Evolutionary conservation across 108 stramenopile genomes (phyloP).

Genomic region (Hondaea fermentalgiana): DNA sequence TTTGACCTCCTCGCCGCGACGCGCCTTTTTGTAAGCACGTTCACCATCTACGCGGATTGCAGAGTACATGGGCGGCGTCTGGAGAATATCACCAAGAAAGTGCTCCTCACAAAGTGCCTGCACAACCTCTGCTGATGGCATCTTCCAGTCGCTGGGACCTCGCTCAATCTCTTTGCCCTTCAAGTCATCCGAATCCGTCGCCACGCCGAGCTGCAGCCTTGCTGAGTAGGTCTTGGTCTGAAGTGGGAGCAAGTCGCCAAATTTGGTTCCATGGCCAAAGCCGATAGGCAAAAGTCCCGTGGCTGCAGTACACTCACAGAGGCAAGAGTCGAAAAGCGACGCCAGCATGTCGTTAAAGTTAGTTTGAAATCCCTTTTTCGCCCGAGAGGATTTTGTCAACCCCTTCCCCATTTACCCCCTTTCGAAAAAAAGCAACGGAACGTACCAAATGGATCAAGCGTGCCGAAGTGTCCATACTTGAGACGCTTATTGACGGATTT

Average conservation of each 20-base stretch:
- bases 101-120: neutral
- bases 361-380: too few relatives aligned
- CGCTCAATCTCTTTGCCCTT: neutral
- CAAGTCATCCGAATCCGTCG: neutral
- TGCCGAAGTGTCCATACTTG: neutral
- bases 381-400: too few relatives aligned
- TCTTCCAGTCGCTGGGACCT: neutral
- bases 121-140: neutral
- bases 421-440: too few relatives aligned
- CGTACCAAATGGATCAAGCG: neutral
- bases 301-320: neutral
- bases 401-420: too few relatives aligned
- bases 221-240: neutral
- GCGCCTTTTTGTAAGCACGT: neutral
- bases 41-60: neutral
- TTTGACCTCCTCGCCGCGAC: neutral
- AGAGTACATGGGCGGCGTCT: neutral
- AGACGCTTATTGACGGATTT: neutral
- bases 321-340: too few relatives aligned
- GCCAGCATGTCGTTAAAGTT: too few relatives aligned
- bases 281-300: neutral
- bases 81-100: neutral
- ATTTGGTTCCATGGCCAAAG: neutral
- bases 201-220: neutral
- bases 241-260: neutral